Conservation (phyloP, 768 basidiomycete genomes). For the Roridomyces roridus region DNA sequence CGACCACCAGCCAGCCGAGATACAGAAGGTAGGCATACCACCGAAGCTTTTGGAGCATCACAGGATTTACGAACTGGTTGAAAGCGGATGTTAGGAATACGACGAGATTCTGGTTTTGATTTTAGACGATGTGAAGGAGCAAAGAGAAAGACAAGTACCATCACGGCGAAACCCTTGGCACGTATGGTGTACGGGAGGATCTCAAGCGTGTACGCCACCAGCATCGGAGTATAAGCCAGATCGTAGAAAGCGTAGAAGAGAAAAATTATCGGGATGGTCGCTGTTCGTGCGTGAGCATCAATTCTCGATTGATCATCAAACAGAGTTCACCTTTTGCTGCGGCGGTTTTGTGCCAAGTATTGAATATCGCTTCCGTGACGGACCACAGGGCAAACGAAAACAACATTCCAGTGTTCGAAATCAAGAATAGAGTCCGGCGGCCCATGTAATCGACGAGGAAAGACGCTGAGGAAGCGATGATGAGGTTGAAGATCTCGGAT, state of each 20-base stretch:
- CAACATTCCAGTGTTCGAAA: conserved; percentile 58
- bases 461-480: conserved; percentile 62
- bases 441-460: conserved; percentile 72
- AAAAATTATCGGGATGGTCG: conserved; percentile 73
- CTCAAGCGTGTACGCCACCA: conserved; percentile 65
- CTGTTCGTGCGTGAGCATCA: conserved; percentile 31
- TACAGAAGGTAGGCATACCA: conserved; percentile 70
- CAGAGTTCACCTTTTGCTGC: conserved; percentile 44
- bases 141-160: conserved; percentile 49
- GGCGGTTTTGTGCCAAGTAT: conserved; percentile 41
- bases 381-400: conserved; percentile 67
- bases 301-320: background rate
- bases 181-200: conserved; percentile 83
- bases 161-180: conserved; percentile 79
- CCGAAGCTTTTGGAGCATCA: conserved; percentile 63
- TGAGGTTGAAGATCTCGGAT: conserved; percentile 61
- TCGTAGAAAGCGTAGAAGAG: conserved; percentile 62
- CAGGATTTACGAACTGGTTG: conserved; percentile 82
- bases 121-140: conserved; percentile 13
- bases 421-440: conserved; percentile 70
- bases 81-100: conserved; percentile 74
- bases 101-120: conserved; percentile 55
- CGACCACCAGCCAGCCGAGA: conserved; percentile 68
- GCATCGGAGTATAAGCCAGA: conserved; percentile 78
- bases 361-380: conserved; percentile 51